Percentiles rank a stretch among this genome's conserved stretches.
Evolutionary conservation across 305 asterid species (phyloP).

Genomic region (Solanum hybrid): DNA sequence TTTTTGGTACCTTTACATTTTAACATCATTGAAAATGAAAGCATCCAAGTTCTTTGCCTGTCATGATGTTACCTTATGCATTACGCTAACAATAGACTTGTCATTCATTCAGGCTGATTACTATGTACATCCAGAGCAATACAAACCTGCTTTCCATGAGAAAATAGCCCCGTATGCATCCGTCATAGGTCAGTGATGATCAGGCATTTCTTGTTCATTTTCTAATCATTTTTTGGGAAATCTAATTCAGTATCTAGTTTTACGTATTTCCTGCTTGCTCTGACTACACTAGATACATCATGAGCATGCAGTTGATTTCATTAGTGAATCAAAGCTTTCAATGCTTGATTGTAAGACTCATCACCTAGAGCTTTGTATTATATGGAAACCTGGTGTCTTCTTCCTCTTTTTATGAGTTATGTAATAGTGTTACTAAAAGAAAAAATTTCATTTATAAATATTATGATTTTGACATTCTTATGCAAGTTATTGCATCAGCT

Average conservation of each 20-base stretch:
- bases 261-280: background rate
- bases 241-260: background rate
- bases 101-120: constrained; percentile 58
- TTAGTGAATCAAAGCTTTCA: background rate
- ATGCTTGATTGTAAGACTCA: background rate
- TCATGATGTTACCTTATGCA: background rate
- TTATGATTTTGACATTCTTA: background rate
- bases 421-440: background rate
- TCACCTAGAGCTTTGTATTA: background rate
- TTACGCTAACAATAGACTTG: background rate
- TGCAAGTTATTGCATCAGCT: background rate
- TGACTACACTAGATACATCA: background rate
- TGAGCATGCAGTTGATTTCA: background rate
- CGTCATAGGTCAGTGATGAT: constrained; percentile 56
- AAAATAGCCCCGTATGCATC: constrained; percentile 80
- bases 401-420: background rate
- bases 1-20: background rate
- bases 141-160: constrained; percentile 66
- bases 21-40: background rate
- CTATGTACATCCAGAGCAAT: constrained; percentile 87
- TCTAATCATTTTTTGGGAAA: background rate
- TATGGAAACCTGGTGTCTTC: background rate
- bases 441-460: background rate
- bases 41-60: background rate
- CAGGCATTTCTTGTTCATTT: background rate